phyloP scores from a whole-genome alignment of 768 basidiomycete species.

The Tylopilus subfusipes region DNA sequence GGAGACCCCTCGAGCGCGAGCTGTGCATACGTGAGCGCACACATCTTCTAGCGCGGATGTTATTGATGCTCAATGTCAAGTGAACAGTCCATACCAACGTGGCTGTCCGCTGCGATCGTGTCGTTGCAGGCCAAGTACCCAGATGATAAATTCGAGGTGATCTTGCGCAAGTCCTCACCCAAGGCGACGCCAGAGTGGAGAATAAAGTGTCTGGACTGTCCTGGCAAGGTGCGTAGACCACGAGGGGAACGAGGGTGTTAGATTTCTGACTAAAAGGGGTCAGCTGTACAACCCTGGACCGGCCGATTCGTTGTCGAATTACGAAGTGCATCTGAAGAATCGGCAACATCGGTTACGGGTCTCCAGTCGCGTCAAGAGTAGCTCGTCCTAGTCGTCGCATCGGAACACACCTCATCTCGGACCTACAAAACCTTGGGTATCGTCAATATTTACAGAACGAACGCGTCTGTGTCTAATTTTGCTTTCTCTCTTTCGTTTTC shows the following conservation, averaged over 20 bases:
- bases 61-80: constrained; percentile 34
- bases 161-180: constrained; percentile 55
- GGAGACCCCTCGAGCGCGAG: constrained; percentile 13
- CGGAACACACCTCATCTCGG: constrained; percentile 7
- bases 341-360: constrained; percentile 75
- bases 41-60: constrained; percentile 20
- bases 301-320: constrained; percentile 81
- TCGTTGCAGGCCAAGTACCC: constrained; percentile 70
- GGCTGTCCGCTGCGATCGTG: constrained; percentile 68
- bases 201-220: constrained; percentile 87
- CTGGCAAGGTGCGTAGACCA: constrained; percentile 66
- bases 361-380: constrained; percentile 44
- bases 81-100: constrained; percentile 51
- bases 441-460: constrained; percentile 15
- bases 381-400: constrained; percentile 19
- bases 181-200: constrained; percentile 78
- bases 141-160: constrained; percentile 79
- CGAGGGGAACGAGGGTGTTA: neutral
- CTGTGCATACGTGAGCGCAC: constrained; percentile 26
- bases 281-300: constrained; percentile 91
- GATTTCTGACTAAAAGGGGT: neutral
- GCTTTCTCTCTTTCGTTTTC: neutral
- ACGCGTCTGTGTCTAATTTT: constrained; percentile 4
- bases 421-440: constrained; percentile 10
- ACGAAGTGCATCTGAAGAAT: constrained; percentile 89